Conservation (phyloP, 495 filamentous ascomycete genomes). For the Podospora pseudocomata region DNA sequence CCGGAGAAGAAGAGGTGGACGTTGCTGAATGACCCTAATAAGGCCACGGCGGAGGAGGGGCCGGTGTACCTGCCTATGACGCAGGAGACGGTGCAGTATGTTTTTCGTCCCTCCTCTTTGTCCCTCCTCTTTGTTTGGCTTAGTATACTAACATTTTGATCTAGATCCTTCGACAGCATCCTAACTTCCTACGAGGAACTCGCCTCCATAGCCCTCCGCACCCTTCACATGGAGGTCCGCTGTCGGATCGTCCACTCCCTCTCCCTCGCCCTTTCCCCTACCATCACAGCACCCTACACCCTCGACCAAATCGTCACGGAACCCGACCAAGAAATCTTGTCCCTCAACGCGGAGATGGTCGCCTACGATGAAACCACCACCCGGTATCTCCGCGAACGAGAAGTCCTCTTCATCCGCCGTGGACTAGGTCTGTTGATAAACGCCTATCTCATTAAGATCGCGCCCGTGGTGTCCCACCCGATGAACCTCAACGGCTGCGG, state of each 20-base stretch:
- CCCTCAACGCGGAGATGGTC: slow-evolving; percentile 75
- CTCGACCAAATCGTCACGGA: slow-evolving; percentile 70
- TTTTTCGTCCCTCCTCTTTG: slow-evolving; percentile 10
- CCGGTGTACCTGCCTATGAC: slow-evolving; percentile 88
- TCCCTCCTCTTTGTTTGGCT: neutral
- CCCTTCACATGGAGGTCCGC: slow-evolving; percentile 82
- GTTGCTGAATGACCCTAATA: slow-evolving; percentile 58
- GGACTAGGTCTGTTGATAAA: slow-evolving; percentile 56
- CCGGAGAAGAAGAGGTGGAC: slow-evolving; percentile 73
- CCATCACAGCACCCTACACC: slow-evolving; percentile 60
- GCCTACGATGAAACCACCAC: slow-evolving; percentile 77
- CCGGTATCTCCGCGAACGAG: slow-evolving; percentile 62
- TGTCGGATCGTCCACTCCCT: slow-evolving; percentile 73
- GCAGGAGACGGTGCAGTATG: slow-evolving; percentile 70
- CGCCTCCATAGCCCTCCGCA: slow-evolving; percentile 69
- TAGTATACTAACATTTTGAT: neutral
- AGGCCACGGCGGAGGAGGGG: slow-evolving; percentile 43
- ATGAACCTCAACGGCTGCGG: slow-evolving; percentile 62
- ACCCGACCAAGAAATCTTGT: slow-evolving; percentile 72
- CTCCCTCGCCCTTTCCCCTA: slow-evolving; percentile 49
- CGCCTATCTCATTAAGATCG: slow-evolving; percentile 43
- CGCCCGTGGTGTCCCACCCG: slow-evolving; percentile 40
- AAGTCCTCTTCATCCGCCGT: slow-evolving; percentile 64
- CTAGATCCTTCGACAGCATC: slow-evolving; percentile 79
- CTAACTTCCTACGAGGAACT: slow-evolving; percentile 75